A percentile compares a stretch with the other conserved stretches of the same genome.
These are phyloP conservation scores for Oryza glaberrima DNA, from an alignment of 176 grass and related monocot species.

Conservation along the genomic window DNA sequence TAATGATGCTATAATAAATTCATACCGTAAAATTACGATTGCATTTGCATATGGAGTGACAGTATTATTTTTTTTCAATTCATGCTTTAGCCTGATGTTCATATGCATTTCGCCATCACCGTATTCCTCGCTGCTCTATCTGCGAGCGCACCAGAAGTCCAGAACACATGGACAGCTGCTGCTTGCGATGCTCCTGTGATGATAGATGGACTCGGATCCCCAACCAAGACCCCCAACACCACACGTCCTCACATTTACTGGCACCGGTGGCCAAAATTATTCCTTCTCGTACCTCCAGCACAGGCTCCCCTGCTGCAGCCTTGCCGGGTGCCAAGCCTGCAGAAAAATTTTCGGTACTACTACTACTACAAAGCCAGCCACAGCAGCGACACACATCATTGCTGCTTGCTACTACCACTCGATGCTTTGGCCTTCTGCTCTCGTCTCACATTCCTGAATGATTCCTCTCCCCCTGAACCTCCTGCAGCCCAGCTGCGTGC, in stretches of 20 bases:
- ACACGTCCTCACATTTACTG: neutral
- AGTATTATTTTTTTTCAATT: neutral
- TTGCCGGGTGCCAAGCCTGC: neutral
- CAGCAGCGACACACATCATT: neutral
- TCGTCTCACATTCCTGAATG: constrained; percentile 29
- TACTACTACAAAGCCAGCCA: neutral
- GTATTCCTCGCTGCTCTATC: neutral
- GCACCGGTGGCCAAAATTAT: neutral
- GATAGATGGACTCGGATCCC: neutral
- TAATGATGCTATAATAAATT: neutral
- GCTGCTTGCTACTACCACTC: neutral
- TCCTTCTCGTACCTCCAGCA: neutral
- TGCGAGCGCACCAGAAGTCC: no score
- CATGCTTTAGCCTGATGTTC: neutral
- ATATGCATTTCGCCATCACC: neutral
- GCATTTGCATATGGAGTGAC: neutral
- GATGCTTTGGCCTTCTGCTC: constrained; percentile 20
- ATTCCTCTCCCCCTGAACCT: constrained; percentile 37
- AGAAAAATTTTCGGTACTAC: neutral
- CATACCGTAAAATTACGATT: neutral
- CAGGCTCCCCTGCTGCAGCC: neutral
- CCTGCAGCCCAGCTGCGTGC: neutral
- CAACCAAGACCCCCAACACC: neutral
- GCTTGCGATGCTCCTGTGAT: no score
- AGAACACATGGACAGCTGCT: neutral